Evolutionary conservation across 495 filamentous ascomycete species (phyloP).

Genomic region (Melanomma pulvis-pyrius): DNA sequence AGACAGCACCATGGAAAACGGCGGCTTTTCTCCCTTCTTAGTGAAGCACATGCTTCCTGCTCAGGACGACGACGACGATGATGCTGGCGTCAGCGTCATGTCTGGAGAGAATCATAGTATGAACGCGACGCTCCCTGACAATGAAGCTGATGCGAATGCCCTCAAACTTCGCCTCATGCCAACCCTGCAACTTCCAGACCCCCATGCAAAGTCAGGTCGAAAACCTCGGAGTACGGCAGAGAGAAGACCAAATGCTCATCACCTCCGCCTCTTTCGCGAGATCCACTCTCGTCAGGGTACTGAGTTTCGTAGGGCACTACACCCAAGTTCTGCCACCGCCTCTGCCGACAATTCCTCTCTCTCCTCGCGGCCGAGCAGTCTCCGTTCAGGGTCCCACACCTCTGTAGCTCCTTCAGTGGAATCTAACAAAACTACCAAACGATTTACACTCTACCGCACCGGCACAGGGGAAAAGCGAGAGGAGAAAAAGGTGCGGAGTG

Average conservation of each 20-base stretch:
- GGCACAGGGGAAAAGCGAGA: slow-evolving; percentile 55
- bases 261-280: slow-evolving; percentile 41
- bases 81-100: slow-evolving; percentile 33
- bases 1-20: slow-evolving; percentile 60
- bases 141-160: slow-evolving; percentile 60
- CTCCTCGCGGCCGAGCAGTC: slow-evolving; percentile 49
- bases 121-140: slow-evolving; percentile 2
- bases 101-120: slow-evolving; percentile 2
- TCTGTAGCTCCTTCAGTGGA: slow-evolving; percentile 48
- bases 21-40: slow-evolving; percentile 74
- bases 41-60: slow-evolving; percentile 71
- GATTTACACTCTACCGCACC: slow-evolving; percentile 57
- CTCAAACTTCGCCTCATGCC: slow-evolving; percentile 78
- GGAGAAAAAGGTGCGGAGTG: slow-evolving; percentile 63
- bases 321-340: slow-evolving; percentile 11
- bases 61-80: slow-evolving; percentile 65
- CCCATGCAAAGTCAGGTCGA: slow-evolving; percentile 5
- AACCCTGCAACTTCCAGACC: slow-evolving; percentile 67
- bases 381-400: slow-evolving; percentile 56
- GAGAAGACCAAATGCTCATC: slow-evolving; percentile 30
- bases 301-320: slow-evolving; percentile 19
- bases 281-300: not conserved
- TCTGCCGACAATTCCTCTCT: not conserved
- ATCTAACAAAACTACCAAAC: slow-evolving; percentile 55
- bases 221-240: slow-evolving; percentile 14